Conservation (phyloP, 2,329 filamentous ascomycete genomes). For the Xylaria sp. region DNA sequence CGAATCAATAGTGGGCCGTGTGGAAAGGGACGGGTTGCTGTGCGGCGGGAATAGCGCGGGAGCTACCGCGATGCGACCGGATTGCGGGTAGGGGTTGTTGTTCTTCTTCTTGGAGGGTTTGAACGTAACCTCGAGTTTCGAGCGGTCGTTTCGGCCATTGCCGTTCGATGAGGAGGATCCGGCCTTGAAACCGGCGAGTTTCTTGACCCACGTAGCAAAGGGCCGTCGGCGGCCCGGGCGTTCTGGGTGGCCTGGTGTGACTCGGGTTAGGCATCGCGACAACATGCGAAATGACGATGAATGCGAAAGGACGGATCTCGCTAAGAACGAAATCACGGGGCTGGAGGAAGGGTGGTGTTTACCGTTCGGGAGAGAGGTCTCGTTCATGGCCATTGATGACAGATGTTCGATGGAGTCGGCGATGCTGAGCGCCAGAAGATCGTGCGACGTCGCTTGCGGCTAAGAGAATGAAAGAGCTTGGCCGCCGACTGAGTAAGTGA, state of each 20-base stretch:
- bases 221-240: conserved; percentile 67
- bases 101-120: conserved; percentile 58
- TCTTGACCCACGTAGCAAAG: conserved; percentile 92
- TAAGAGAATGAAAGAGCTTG: neutral
- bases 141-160: conserved; percentile 34
- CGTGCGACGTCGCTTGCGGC: conserved; percentile 1
- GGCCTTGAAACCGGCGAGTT: conserved; percentile 77
- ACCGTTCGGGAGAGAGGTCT: conserved; percentile 27
- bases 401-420: neutral
- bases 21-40: conserved; percentile 52
- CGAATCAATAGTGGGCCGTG: conserved; percentile 43
- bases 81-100: conserved; percentile 91
- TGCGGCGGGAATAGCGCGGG: conserved; percentile 33
- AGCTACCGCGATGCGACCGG: conserved; percentile 50
- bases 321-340: neutral
- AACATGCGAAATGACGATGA: conserved; percentile 1
- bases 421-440: neutral
- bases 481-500: neutral
- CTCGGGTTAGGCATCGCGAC: conserved; percentile 19
- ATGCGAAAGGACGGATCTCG: neutral
- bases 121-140: conserved; percentile 39
- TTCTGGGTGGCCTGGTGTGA: conserved; percentile 58
- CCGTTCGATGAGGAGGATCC: conserved; percentile 51
- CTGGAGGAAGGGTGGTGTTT: conserved; percentile 13
- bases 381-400: conserved; percentile 28